phyloP scores from a whole-genome alignment of 768 basidiomycete genomes.

The Favolaschia claudopus region DNA sequence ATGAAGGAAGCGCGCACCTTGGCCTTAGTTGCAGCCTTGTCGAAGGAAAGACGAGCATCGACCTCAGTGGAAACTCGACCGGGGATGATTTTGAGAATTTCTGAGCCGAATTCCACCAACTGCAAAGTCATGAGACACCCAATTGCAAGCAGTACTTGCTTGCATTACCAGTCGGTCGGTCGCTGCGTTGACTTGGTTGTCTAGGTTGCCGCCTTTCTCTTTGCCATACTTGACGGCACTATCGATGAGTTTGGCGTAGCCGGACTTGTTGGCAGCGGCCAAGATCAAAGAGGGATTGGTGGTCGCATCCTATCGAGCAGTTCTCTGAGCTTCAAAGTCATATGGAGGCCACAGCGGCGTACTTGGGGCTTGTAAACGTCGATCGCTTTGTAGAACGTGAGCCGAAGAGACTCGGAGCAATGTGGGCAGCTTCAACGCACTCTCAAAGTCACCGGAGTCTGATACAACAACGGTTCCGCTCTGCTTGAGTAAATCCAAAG shows the following conservation, averaged over 20 bases:
- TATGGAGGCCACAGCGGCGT: neutral
- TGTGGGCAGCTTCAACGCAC: constrained; percentile 50
- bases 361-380: constrained; percentile 95
- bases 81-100: constrained; percentile 94
- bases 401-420: constrained; percentile 15
- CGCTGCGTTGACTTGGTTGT: constrained; percentile 79
- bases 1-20: constrained; percentile 58
- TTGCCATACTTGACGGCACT: constrained; percentile 78
- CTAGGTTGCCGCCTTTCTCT: constrained; percentile 79
- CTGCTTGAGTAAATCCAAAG: constrained; percentile 85
- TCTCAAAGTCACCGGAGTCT: constrained; percentile 96
- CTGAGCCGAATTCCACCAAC: constrained; percentile 98
- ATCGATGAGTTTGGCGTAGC: constrained; percentile 85
- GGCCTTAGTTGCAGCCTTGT: constrained; percentile 90
- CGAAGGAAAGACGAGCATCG: constrained; percentile 96
- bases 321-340: constrained; percentile 4
- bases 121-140: constrained; percentile 38
- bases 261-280: constrained; percentile 89
- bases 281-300: constrained; percentile 97
- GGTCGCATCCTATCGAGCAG: constrained; percentile 80
- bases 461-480: constrained; percentile 97
- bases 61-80: constrained; percentile 99
- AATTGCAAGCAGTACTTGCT: neutral
- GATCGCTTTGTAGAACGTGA: constrained; percentile 68
- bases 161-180: constrained; percentile 81